Evolutionary conservation across 345 rosid genomes (phyloP).

Genomic region (Citrus mangshanensis): DNA sequence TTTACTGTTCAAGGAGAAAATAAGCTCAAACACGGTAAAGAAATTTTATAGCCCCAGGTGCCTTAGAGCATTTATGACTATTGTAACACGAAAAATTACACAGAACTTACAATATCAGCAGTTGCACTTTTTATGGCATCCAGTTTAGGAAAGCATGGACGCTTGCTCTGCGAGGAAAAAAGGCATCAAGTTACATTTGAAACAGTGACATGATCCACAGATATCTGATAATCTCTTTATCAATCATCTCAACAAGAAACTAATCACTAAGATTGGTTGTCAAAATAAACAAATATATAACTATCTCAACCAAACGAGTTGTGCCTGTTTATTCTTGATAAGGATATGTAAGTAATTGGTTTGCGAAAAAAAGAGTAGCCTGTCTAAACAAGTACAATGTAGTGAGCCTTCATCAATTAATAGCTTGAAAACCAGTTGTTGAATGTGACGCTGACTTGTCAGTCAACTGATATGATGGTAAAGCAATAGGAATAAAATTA

Average conservation of each 20-base stretch:
- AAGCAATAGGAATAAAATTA: background rate
- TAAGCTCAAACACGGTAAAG: background rate
- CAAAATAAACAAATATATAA: background rate
- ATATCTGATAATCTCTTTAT: background rate
- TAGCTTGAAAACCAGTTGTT: background rate
- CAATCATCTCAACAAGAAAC: background rate
- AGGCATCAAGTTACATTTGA: slow-evolving; percentile 16
- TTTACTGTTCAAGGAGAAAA: background rate
- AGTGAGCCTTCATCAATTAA: background rate
- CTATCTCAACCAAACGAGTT: background rate
- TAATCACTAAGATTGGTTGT: background rate
- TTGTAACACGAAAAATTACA: background rate
- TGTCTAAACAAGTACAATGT: background rate
- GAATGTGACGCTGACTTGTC: background rate
- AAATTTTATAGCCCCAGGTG: background rate
- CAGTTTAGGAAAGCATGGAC: slow-evolving; percentile 78
- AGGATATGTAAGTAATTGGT: background rate
- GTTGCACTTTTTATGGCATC: slow-evolving; percentile 90
- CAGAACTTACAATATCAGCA: slow-evolving; percentile 77
- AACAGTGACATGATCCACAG: background rate
- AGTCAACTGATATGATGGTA: background rate
- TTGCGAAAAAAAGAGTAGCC: background rate
- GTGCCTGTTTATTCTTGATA: background rate
- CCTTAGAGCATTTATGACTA: background rate
- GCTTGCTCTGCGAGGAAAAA: slow-evolving; percentile 60